These are phyloP conservation scores for Russula ochroleuca DNA, from an alignment of 768 basidiomycete species.

Conservation along the genomic window DNA sequence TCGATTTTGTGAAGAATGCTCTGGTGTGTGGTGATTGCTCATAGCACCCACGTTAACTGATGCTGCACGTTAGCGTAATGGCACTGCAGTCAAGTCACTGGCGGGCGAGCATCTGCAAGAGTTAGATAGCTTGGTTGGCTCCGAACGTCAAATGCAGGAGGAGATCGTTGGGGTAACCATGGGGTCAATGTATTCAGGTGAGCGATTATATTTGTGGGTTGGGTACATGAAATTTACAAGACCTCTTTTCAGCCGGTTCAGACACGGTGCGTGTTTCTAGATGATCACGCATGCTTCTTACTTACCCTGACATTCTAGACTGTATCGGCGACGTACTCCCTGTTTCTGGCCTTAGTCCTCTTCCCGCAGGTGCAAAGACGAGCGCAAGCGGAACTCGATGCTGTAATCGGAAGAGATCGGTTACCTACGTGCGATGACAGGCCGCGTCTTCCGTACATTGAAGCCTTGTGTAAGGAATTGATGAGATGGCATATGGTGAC, in stretches of 20 bases:
- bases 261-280: constrained; percentile 6
- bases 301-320: neutral
- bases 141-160: constrained; percentile 6
- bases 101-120: constrained; percentile 11
- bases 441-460: constrained; percentile 30
- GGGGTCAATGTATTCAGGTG: constrained; percentile 13
- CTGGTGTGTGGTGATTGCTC: constrained; percentile 4
- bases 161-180: neutral
- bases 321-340: constrained; percentile 5
- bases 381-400: constrained; percentile 5
- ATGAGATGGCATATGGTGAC: constrained; percentile 28
- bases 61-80: neutral
- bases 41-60: neutral
- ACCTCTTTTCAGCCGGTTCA: constrained; percentile 9
- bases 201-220: neutral
- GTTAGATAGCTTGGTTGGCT: constrained; percentile 2
- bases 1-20: constrained; percentile 8
- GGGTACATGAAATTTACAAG: neutral
- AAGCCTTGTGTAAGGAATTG: constrained; percentile 30
- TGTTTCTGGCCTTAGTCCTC: constrained; percentile 14
- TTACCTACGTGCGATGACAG: constrained; percentile 32
- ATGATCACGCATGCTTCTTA: neutral
- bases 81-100: constrained; percentile 11
- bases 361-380: constrained; percentile 19
- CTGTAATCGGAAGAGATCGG: constrained; percentile 26